Evolutionary conservation across 345 rosid species (phyloP), one percentile per base, ranked within the genome.

Genomic region (Euphorbia pulcherrima): DNA sequence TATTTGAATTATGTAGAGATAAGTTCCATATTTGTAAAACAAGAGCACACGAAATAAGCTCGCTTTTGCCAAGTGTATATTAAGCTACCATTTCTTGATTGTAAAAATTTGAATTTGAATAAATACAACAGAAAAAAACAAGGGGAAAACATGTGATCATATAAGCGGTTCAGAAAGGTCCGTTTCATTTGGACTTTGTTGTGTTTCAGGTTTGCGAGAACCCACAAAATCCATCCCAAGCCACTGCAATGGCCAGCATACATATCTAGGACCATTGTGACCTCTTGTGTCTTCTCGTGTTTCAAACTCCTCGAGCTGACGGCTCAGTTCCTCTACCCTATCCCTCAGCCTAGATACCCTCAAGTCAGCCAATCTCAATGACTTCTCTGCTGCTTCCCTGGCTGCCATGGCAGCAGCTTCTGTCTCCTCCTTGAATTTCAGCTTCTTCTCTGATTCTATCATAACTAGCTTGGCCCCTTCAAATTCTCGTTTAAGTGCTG

Each of bases 191-290:
- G 92, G 86, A 74, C 58, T 77, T 67, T 83, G 81, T 63, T 71
- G 87, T 63, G 72, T 70, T 41, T 88, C 90, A 63, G 82, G 59
- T 62, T 62, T 78, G 71, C 61, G 83, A 55, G 68, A 16, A 50
- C 98, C 99, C 8, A 90, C 99, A 68, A 92, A 83, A 79, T 92
- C 94, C 64, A 95, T 53, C 50, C 99, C 98, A 37, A 92, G 98
- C 92, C 92, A 93, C 73, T 95, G 99, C 98, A 97, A 92, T 3
- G 97, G 98, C 98, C 99, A 92, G 73, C 99, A 95, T 50, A 78
- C 89, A 67, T 92, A 95, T 75, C 97, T 83, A 9, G 92, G 79
- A 35, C 86, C 71, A 60, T 70, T 77, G 30, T 65, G 82, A 39
- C 81, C 77, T 64, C 80, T 82, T 7, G 77, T 66, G 64, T 90